A percentile compares a stretch with the other conserved stretches of the same genome.
Conservation (phyloP, 1,139 yeast genomes). For the Scheffersomyces illinoinensis region DNA sequence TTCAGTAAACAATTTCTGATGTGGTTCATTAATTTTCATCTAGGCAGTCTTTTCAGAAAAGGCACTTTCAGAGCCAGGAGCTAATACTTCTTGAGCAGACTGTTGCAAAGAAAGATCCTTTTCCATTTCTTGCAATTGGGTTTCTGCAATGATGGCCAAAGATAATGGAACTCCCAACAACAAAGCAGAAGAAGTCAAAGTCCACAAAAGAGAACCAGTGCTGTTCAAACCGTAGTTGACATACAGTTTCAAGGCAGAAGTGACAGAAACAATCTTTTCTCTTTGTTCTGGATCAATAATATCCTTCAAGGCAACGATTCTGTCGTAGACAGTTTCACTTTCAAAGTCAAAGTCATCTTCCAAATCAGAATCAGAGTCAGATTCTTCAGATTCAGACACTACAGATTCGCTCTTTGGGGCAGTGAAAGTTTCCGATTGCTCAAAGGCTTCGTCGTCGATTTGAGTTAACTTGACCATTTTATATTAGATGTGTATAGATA, state of each 20-base stretch:
- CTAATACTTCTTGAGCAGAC: slow-evolving; percentile 79
- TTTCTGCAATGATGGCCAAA: slow-evolving; percentile 85
- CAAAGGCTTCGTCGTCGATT: slow-evolving; percentile 51
- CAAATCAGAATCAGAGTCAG: slow-evolving; percentile 58
- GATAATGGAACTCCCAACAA: slow-evolving; percentile 92
- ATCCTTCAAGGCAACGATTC: slow-evolving; percentile 89
- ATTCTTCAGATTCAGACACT: slow-evolving; percentile 42
- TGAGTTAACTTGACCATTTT: slow-evolving; percentile 75
- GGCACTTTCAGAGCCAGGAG: slow-evolving; percentile 69
- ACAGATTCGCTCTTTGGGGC: slow-evolving; percentile 6
- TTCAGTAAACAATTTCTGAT: not conserved
- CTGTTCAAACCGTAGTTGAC: slow-evolving; percentile 51
- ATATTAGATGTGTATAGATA: not conserved
- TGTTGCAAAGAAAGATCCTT: slow-evolving; percentile 87
- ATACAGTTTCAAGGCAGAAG: slow-evolving; percentile 34
- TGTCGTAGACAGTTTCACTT: slow-evolving; percentile 81
- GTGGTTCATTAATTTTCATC: not conserved
- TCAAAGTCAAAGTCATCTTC: slow-evolving; percentile 59
- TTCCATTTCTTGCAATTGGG: slow-evolving; percentile 92
- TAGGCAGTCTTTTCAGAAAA: slow-evolving; percentile 38
- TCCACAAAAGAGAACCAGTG: slow-evolving; percentile 82
- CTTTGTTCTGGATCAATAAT: slow-evolving; percentile 90
- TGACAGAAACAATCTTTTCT: slow-evolving; percentile 40
- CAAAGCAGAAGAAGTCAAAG: slow-evolving; percentile 77
- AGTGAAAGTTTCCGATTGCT: slow-evolving; percentile 21